Conservation (phyloP, 495 filamentous ascomycete genomes). For the Tuber umbilicatum region DNA sequence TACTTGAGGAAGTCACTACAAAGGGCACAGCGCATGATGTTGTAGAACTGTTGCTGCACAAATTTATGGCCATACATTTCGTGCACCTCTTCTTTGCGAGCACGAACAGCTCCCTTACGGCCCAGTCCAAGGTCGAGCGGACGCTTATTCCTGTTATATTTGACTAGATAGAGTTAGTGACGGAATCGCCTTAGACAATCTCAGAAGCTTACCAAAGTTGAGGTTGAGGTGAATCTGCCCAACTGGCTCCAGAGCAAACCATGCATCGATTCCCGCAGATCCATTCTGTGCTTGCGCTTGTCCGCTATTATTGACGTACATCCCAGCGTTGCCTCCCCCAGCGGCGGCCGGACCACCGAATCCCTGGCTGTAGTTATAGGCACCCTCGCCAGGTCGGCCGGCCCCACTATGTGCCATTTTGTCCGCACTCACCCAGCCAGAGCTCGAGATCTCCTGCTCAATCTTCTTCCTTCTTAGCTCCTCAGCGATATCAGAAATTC, state of each 20-base stretch:
- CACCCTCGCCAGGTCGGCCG: slow-evolving; percentile 31
- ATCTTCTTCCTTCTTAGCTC: slow-evolving; percentile 97
- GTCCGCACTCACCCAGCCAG: slow-evolving; percentile 95
- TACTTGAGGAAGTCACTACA: slow-evolving; percentile 99
- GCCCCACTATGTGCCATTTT: slow-evolving; percentile 61
- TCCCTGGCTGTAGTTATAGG: slow-evolving; percentile 46
- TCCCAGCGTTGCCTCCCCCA: slow-evolving; percentile 24
- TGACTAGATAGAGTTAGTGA: slow-evolving; percentile 51
- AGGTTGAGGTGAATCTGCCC: slow-evolving; percentile 81
- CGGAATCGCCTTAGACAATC: slow-evolving; percentile 5
- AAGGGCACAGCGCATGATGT: slow-evolving; percentile 98
- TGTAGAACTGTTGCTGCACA: slow-evolving; percentile 95
- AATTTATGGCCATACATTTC: slow-evolving; percentile 99
- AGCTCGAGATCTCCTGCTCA: slow-evolving; percentile 80
- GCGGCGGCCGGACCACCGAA: slow-evolving; percentile 30
- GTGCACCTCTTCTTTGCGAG: slow-evolving; percentile 93
- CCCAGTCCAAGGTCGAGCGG: slow-evolving; percentile 81
- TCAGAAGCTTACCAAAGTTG: slow-evolving; percentile 64
- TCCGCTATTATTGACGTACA: slow-evolving; percentile 31
- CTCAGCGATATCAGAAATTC: slow-evolving; percentile 94
- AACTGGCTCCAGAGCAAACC: slow-evolving; percentile 94
- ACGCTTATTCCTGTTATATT: slow-evolving; percentile 61
- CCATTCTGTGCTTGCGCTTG: slow-evolving; percentile 23
- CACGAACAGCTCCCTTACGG: slow-evolving; percentile 91
- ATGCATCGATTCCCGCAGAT: slow-evolving; percentile 62